Conservation (phyloP, 306 rosid genomes). For the Lupinus albus region DNA sequence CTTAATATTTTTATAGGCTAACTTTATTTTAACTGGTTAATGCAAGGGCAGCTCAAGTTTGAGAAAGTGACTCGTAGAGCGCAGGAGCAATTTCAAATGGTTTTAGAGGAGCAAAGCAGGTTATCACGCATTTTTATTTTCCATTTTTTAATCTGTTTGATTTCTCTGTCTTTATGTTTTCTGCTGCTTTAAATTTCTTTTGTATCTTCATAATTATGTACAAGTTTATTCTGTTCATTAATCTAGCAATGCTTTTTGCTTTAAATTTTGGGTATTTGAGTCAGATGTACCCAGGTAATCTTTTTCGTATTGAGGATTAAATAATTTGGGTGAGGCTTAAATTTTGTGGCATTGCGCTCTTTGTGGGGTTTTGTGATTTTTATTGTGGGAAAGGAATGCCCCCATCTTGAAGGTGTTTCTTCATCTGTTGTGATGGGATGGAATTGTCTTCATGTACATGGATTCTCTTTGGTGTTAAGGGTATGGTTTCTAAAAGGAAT, state of each 20-base stretch:
- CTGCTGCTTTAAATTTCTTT: conserved; percentile 6
- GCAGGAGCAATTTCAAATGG: conserved; percentile 95
- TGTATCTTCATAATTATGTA: conserved; percentile 2
- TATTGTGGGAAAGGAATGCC: neutral
- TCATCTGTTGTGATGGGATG: neutral
- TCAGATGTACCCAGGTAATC: conserved; percentile 10
- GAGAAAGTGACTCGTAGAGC: conserved; percentile 96
- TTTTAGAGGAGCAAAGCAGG: conserved; percentile 93
- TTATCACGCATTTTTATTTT: conserved; percentile 30
- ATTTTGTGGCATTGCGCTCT: neutral
- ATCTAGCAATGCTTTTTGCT: neutral
- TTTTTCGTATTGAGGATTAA: neutral
- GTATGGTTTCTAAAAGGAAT: neutral
- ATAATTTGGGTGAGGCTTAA: neutral
- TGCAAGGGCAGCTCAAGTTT: conserved; percentile 69
- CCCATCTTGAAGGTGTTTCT: neutral
- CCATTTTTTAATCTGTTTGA: conserved; percentile 18
- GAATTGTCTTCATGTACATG: neutral
- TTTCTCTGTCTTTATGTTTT: conserved; percentile 14
- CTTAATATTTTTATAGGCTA: neutral
- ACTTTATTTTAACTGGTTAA: conserved; percentile 24
- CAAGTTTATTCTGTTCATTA: neutral
- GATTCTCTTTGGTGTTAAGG: neutral
- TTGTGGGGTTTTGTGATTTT: neutral
- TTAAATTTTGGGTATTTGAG: conserved; percentile 30